A percentile compares a stretch with the other conserved stretches of the same genome.
These are phyloP conservation scores for Syzygium grande DNA, from an alignment of 345 rosid genomes.

Conservation along the genomic window DNA sequence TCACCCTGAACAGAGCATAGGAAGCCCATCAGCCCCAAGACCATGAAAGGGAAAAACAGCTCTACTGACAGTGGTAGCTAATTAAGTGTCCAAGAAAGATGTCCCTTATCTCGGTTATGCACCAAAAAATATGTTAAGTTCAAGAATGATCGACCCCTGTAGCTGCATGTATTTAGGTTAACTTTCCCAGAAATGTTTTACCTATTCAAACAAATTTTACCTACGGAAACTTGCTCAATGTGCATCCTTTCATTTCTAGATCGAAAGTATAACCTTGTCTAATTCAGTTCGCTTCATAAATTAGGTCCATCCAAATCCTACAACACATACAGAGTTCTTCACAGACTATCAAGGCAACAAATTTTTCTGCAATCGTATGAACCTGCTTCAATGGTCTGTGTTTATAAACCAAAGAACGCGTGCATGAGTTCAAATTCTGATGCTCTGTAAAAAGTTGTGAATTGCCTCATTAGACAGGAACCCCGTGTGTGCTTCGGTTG, in stretches of 20 bases:
- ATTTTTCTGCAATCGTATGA: background rate
- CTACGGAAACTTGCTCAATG: background rate
- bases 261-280: background rate
- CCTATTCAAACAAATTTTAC: background rate
- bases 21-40: background rate
- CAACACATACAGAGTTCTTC: background rate
- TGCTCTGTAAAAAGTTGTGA: background rate
- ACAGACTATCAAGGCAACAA: background rate
- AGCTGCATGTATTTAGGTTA: background rate
- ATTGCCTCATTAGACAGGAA: background rate
- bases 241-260: background rate
- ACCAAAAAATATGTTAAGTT: background rate
- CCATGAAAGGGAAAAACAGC: background rate
- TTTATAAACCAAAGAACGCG: background rate
- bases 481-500: background rate
- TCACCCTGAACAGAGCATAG: slow-evolving; percentile 45
- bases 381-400: background rate
- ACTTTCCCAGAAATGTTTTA: background rate
- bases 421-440: background rate
- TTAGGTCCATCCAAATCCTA: background rate
- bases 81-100: background rate
- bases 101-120: background rate
- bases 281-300: background rate
- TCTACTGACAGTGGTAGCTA: background rate
- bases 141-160: background rate